Percentiles rank a stretch among this genome's conserved stretches.
These are phyloP conservation scores for Saturnispora saitoi DNA, from an alignment of 805 yeast genomes.

Conservation along the genomic window DNA sequence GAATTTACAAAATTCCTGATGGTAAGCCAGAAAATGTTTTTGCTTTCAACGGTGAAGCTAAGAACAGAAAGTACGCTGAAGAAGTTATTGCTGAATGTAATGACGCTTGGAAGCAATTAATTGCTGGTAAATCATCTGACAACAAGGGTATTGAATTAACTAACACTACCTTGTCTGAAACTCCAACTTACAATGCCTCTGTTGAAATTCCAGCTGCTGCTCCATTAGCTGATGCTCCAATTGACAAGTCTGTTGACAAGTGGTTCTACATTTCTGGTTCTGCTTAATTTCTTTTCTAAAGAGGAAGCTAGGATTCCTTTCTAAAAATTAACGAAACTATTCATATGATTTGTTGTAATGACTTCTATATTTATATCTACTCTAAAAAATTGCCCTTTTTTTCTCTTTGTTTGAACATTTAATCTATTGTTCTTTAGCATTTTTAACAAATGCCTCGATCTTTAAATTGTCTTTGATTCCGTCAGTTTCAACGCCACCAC, in stretches of 20 bases:
- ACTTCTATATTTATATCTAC: constrained; percentile 26
- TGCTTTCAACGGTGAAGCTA: constrained; percentile 93
- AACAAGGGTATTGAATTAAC: constrained; percentile 63
- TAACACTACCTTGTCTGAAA: constrained; percentile 59
- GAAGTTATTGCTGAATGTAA: constrained; percentile 75
- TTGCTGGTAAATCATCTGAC: constrained; percentile 51
- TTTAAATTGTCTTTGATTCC: constrained; percentile 67
- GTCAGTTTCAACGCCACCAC: constrained; percentile 85
- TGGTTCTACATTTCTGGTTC: constrained; percentile 96
- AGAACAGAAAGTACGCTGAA: constrained; percentile 77
- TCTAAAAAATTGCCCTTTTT: constrained; percentile 15
- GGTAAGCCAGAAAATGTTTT: constrained; percentile 96
- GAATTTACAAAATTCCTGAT: constrained; percentile 95
- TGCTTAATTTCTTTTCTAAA: constrained; percentile 23
- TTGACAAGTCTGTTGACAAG: constrained; percentile 93
- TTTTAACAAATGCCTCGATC: constrained; percentile 47
- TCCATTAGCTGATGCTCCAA: constrained; percentile 79
- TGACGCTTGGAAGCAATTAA: constrained; percentile 74
- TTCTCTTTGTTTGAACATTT: not conserved
- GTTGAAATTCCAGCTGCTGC: constrained; percentile 60
- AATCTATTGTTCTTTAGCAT: constrained; percentile 31
- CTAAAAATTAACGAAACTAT: not conserved
- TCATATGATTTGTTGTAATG: not conserved
- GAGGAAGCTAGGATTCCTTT: not conserved
- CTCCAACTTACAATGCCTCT: constrained; percentile 46